phyloP scores from a whole-genome alignment of 257 asterid genomes.

The Fraxinus pennsylvanica region DNA sequence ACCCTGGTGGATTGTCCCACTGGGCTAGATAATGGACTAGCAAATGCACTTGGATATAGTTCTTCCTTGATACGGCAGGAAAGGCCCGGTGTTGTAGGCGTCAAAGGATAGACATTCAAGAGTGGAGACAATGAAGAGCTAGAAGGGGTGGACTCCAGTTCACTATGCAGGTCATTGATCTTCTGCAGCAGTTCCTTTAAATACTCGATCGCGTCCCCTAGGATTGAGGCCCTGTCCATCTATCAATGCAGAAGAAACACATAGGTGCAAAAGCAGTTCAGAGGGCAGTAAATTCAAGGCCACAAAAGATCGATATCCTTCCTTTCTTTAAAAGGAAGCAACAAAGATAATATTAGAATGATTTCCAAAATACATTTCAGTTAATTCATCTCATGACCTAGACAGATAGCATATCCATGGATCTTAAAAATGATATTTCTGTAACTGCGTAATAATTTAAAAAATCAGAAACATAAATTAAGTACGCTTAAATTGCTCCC shows the following conservation, averaged over 20 bases:
- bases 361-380: neutral
- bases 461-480: no score
- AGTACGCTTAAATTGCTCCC: neutral
- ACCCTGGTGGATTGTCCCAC: slow-evolving; percentile 70
- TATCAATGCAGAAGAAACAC: slow-evolving; percentile 23
- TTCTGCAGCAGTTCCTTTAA: slow-evolving; percentile 66
- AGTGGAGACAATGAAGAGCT: slow-evolving; percentile 40
- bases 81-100: slow-evolving; percentile 53
- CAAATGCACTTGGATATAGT: slow-evolving; percentile 59
- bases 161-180: slow-evolving; percentile 70
- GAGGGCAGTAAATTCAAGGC: neutral
- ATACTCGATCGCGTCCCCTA: slow-evolving; percentile 76
- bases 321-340: neutral
- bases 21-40: slow-evolving; percentile 66
- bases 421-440: neutral
- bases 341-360: neutral
- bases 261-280: neutral
- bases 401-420: neutral
- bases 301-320: neutral
- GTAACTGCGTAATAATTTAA: neutral
- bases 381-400: neutral
- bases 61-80: slow-evolving; percentile 62
- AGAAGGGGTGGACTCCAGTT: slow-evolving; percentile 56
- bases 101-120: slow-evolving; percentile 46
- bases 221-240: slow-evolving; percentile 87